phyloP scores from a whole-genome alignment of 169 alveolate genomes.

The Perkinsus marinus region DNA sequence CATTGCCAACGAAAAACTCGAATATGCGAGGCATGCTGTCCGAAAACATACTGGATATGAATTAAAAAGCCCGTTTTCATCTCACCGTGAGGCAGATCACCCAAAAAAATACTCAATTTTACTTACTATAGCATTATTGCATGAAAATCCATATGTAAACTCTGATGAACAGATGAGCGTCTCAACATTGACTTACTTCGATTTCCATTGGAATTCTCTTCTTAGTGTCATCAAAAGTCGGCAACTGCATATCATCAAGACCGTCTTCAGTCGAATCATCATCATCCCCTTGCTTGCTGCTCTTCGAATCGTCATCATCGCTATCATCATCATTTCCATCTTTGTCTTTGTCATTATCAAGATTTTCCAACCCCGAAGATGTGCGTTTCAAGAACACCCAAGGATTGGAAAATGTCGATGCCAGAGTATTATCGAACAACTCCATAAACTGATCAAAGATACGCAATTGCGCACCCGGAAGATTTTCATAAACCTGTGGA shows the following conservation, averaged over 20 bases:
- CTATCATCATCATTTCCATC: no score
- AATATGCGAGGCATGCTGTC: no score
- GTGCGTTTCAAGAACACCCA: slow-evolving; percentile 32
- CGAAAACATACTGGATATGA: no score
- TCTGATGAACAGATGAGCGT: no score
- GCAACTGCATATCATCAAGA: slow-evolving; percentile 3
- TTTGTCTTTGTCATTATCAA: not conserved
- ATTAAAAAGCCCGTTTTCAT: no score
- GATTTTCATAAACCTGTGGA: no score
- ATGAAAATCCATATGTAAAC: not conserved
- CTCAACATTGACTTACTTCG: no score
- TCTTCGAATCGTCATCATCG: not conserved
- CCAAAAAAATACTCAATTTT: no score
- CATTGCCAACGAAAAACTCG: no score
- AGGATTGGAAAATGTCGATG: slow-evolving; percentile 27
- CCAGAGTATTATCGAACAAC: slow-evolving; percentile 24
- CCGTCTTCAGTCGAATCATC: not conserved
- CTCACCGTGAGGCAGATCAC: no score
- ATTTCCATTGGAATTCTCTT: not conserved
- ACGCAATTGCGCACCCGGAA: not conserved
- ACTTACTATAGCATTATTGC: no score
- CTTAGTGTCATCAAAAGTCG: slow-evolving; percentile 29
- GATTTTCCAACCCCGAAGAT: slow-evolving; percentile 1
- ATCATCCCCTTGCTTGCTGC: not conserved
- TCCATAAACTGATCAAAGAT: slow-evolving; percentile 13